These are phyloP conservation scores for Avena eriantha DNA, from an alignment of 176 grass and related monocot species.

Conservation along the genomic window DNA sequence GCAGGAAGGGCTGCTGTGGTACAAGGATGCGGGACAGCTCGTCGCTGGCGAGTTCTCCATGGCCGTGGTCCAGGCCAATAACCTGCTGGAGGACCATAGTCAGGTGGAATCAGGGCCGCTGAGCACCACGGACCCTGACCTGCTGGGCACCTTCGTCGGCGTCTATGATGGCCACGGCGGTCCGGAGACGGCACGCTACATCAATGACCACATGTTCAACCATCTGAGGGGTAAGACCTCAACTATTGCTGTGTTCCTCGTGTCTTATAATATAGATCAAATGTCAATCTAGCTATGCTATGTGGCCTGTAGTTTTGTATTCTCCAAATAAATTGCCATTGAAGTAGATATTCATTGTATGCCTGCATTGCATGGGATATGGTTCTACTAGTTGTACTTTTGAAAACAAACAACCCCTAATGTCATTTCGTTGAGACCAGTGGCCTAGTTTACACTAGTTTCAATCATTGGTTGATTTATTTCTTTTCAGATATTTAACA, in stretches of 20 bases:
- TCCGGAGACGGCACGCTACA: conserved; percentile 72
- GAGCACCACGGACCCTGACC: conserved; percentile 51
- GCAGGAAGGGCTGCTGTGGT: conserved; percentile 83
- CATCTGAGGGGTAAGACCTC: conserved; percentile 68
- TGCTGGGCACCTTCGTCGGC: conserved; percentile 67
- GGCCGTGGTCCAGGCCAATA: conserved; percentile 92
- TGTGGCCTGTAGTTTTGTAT: conserved; percentile 1
- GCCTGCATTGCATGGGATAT: conserved; percentile 23
- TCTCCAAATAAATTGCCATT: neutral
- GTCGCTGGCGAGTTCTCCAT: conserved; percentile 81
- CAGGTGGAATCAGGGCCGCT: conserved; percentile 83
- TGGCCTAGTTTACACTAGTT: neutral
- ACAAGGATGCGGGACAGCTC: conserved; percentile 79
- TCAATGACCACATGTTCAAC: conserved; percentile 76
- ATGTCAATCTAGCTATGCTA: conserved; percentile 18
- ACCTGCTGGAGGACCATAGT: conserved; percentile 83
- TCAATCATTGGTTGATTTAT: neutral
- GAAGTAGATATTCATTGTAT: conserved; percentile 20
- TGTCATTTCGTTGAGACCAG: neutral
- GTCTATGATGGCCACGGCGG: conserved; percentile 94
- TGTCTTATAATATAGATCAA: conserved; percentile 8
- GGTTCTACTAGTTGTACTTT: neutral
- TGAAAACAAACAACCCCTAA: neutral
- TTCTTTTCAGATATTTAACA: neutral
- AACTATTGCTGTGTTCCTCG: neutral